Evolutionary conservation across 352 stramenopile genomes (phyloP).

Genomic region (Globisporangium canariense): DNA sequence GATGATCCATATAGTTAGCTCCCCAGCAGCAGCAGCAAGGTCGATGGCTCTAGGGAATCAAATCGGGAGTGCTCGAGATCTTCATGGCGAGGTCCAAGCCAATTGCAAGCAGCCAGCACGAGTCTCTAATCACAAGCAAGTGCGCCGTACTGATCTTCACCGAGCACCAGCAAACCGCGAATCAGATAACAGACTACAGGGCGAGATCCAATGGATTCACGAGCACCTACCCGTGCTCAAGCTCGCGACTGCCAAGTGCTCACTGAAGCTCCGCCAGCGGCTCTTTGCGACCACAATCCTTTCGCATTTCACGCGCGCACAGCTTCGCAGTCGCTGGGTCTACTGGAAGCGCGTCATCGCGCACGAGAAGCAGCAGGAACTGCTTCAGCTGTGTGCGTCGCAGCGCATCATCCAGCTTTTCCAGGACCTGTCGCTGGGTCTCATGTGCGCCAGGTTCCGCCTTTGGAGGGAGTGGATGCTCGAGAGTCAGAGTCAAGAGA

Average conservation of each 20-base stretch:
- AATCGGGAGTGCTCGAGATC: constrained; percentile 2
- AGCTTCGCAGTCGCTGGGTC: constrained; percentile 21
- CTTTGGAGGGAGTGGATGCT: constrained; percentile 21
- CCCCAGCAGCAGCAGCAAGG: not conserved
- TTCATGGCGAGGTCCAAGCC: not conserved
- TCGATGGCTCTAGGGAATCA: not conserved
- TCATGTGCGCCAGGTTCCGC: constrained; percentile 16
- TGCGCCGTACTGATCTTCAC: constrained; percentile 7
- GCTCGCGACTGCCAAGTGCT: constrained; percentile 46
- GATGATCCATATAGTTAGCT: not conserved
- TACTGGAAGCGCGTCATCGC: constrained; percentile 32
- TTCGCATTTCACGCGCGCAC: constrained; percentile 23
- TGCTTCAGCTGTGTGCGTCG: constrained; percentile 25
- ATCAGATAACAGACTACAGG: constrained; percentile 17
- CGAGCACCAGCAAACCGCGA: not conserved
- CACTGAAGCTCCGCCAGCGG: constrained; percentile 31
- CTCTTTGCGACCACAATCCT: constrained; percentile 37
- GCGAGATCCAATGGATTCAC: constrained; percentile 65
- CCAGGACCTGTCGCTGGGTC: constrained; percentile 17
- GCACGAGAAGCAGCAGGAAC: constrained; percentile 23
- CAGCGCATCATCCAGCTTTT: constrained; percentile 28
- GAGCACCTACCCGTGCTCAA: constrained; percentile 50
- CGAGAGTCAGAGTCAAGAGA: constrained; percentile 25
- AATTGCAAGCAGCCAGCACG: not conserved
- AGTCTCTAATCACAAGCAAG: not conserved